Percentiles rank a stretch among this genome's conserved stretches.
phyloP scores from a whole-genome alignment of 768 basidiomycete genomes.

The Xanthoconium purpureum region DNA sequence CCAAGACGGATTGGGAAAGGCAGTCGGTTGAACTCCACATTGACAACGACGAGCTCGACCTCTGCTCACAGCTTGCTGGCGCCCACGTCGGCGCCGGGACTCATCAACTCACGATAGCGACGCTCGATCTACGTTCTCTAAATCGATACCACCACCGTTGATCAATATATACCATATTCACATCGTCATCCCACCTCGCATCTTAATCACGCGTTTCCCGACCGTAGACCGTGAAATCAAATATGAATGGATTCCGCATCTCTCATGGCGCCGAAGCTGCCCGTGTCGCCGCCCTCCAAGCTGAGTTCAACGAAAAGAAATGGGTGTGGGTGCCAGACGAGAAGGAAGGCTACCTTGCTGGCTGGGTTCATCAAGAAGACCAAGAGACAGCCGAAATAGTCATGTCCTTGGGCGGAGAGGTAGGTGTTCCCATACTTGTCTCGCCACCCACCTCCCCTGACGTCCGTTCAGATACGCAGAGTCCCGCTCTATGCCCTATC shows the following conservation, averaged over 20 bases:
- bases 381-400: conserved; percentile 81
- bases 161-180: background rate
- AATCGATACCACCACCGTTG: background rate
- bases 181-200: background rate
- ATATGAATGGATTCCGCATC: conserved; percentile 48
- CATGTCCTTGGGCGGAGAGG: conserved; percentile 82
- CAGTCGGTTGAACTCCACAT: too few relatives aligned
- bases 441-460: conserved; percentile 5
- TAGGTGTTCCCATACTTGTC: conserved; percentile 30
- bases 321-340: conserved; percentile 98
- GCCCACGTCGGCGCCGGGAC: background rate
- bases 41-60: background rate
- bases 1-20: too few relatives aligned
- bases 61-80: background rate
- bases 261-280: conserved; percentile 70
- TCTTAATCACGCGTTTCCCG: conserved; percentile 12
- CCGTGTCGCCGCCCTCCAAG: conserved; percentile 82
- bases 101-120: conserved; percentile 1
- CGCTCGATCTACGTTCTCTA: background rate
- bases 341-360: conserved; percentile 88
- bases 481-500: conserved; percentile 80
- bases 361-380: conserved; percentile 88
- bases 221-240: conserved; percentile 3
- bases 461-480: conserved; percentile 47
- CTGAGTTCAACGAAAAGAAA: conserved; percentile 96